Evolutionary conservation across 768 basidiomycete species (phyloP), one percentile per base, ranked within the genome.

Genomic region (Postia placenta): DNA sequence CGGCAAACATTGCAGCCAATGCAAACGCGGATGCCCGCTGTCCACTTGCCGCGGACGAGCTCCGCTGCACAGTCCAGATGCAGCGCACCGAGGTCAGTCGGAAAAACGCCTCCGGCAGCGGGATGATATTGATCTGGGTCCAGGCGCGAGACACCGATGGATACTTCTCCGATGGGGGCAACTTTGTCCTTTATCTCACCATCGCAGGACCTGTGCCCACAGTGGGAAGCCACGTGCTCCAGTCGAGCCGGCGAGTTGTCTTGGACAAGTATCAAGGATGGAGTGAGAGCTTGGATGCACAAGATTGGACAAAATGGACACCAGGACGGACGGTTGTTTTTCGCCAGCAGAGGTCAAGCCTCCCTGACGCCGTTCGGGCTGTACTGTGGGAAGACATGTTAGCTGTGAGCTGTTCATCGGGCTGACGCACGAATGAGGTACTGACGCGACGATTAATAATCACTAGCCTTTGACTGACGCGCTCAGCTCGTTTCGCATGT

Each of bases 111-210:
- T 26, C n/a, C 42, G n/a, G 24, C 17, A 11, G 25, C 27, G 19
- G n/a, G 36, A 17, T 36, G 24, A 43, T 14, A 17, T 37, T 25
- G 23, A 17, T 11, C 19, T 14, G 33, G 25, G 9, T 17, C 2
- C 19, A 52, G 50, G 50, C 50, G 41, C 45, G 40, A 14, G 41
- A 47, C 45, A 37, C 42, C 19, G 38, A 38, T 19, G 27, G 39
- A 42, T n/a, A 38, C 38, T 56, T 50, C 46, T 7, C 28, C 41
- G 50, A 53, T 30, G 41, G 35, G 33, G 52, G 53, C 43, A 53
- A 45, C 27, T 53, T 38, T 48, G 26, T 53, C n/a, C 43, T 56
- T 15, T 52, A 51, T 36, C 38, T 56, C 40, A 53, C 52, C 22
- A 30, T 50, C 26, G 23, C 22, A 25, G 26, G 42, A 26, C 40